phyloP scores from a whole-genome alignment of 768 basidiomycete genomes.

The Phylloporus sp. region DNA sequence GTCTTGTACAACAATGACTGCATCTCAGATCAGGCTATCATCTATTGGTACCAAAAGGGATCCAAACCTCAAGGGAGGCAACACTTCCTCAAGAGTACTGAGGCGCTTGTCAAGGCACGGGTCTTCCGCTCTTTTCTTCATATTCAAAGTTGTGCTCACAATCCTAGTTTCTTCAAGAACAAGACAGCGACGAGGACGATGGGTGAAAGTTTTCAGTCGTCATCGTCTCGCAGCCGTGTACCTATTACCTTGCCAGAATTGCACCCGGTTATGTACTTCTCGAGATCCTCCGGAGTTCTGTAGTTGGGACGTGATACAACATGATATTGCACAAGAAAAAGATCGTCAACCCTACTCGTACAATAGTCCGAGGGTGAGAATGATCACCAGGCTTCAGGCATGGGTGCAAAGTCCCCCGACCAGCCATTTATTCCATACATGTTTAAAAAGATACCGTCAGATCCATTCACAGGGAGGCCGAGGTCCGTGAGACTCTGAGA shows the following conservation, averaged over 20 bases:
- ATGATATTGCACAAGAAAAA: slow-evolving; percentile 16
- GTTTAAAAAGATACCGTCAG: slow-evolving; percentile 85
- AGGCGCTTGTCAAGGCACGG: slow-evolving; percentile 81
- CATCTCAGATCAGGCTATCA: slow-evolving; percentile 92
- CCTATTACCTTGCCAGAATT: slow-evolving; percentile 14
- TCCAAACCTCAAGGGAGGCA: slow-evolving; percentile 93
- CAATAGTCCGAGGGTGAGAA: slow-evolving; percentile 10
- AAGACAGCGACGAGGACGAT: slow-evolving; percentile 66
- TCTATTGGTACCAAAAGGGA: slow-evolving; percentile 98
- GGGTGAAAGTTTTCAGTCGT: slow-evolving; percentile 11
- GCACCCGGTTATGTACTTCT: slow-evolving; percentile 9
- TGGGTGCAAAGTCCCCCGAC: slow-evolving; percentile 68
- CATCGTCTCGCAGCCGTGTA: slow-evolving; percentile 12
- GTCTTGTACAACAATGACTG: slow-evolving; percentile 96
- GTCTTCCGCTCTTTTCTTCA: neutral
- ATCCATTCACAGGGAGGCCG: slow-evolving; percentile 87
- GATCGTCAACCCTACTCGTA: slow-evolving; percentile 24
- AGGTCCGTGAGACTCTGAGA: slow-evolving; percentile 81
- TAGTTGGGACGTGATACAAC: neutral
- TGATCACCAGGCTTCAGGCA: slow-evolving; percentile 82
- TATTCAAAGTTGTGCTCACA: slow-evolving; percentile 39
- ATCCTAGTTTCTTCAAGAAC: slow-evolving; percentile 81
- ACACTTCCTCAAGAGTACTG: slow-evolving; percentile 88
- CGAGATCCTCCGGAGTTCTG: neutral
- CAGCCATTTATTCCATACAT: slow-evolving; percentile 69